phyloP scores from a whole-genome alignment of 345 rosid genomes.

The Excoecaria agallocha region DNA sequence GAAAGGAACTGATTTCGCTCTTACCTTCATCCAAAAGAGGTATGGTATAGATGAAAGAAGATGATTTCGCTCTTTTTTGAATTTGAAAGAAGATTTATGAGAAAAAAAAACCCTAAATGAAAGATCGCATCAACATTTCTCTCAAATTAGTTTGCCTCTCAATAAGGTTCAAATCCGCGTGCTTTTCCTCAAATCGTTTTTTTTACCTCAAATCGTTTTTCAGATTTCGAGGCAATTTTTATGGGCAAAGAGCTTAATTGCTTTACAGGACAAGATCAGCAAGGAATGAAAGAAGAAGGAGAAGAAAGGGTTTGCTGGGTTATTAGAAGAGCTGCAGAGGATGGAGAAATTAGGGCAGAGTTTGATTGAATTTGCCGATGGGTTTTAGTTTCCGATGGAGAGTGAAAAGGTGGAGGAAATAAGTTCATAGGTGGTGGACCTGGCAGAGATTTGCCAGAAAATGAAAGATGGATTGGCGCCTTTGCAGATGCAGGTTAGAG shows the following conservation, averaged over 20 bases:
- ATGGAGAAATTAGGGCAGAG: slow-evolving; percentile 71
- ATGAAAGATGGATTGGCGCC: slow-evolving; percentile 87
- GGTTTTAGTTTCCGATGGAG: slow-evolving; percentile 70
- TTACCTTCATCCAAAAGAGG: too few relatives aligned
- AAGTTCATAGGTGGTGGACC: slow-evolving; percentile 52
- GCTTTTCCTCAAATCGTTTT: too few relatives aligned
- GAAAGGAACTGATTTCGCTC: too few relatives aligned
- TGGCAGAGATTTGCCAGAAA: slow-evolving; percentile 64
- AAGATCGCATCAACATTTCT: too few relatives aligned
- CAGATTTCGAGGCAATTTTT: slow-evolving; percentile 71
- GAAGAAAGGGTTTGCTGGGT: slow-evolving; percentile 76
- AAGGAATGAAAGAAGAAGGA: slow-evolving; percentile 99
- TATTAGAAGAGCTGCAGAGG: slow-evolving; percentile 79
- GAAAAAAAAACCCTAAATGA: too few relatives aligned
- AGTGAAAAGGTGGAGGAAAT: slow-evolving; percentile 55
- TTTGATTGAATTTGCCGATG: slow-evolving; percentile 63
- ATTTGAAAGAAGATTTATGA: too few relatives aligned
- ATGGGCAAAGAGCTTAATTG: slow-evolving; percentile 76
- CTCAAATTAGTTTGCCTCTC: too few relatives aligned
- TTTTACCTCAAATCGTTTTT: too few relatives aligned
- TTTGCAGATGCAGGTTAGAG: slow-evolving; percentile 84
- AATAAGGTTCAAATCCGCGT: too few relatives aligned
- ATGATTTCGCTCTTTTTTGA: too few relatives aligned
- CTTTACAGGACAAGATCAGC: slow-evolving; percentile 73
- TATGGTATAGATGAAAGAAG: too few relatives aligned